Conservation (phyloP, 2,329 filamentous ascomycete species). For the Pseudocercospora crystallina region DNA sequence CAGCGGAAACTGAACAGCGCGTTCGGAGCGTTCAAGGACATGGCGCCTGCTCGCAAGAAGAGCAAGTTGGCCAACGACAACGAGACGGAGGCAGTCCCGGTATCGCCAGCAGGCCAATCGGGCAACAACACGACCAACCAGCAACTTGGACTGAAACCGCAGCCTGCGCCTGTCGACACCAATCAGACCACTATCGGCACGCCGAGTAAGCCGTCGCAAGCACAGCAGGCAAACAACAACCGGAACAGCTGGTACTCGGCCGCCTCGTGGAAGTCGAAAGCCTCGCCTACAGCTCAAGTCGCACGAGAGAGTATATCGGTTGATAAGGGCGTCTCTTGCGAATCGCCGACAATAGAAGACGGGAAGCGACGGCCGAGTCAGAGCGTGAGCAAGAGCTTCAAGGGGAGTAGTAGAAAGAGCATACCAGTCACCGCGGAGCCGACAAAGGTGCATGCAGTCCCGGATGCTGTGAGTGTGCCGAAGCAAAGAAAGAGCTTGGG, state of each 20-base stretch:
- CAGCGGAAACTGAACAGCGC: not conserved
- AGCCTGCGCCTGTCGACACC: not conserved
- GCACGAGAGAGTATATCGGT: slow-evolving; percentile 48
- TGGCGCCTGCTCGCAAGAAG: slow-evolving; percentile 29
- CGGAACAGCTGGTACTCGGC: slow-evolving; percentile 46
- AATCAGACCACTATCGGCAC: not conserved
- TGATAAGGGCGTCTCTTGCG: slow-evolving; percentile 44
- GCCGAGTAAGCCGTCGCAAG: not conserved
- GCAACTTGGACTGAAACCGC: slow-evolving; percentile 4
- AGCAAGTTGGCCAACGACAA: slow-evolving; percentile 23
- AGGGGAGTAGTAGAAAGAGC: slow-evolving; percentile 46
- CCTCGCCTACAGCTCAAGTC: slow-evolving; percentile 47
- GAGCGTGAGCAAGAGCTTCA: slow-evolving; percentile 41
- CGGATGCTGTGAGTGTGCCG: slow-evolving; percentile 30
- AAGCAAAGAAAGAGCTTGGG: slow-evolving; percentile 24
- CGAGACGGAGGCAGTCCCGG: slow-evolving; percentile 13
- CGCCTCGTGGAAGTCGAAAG: slow-evolving; percentile 43
- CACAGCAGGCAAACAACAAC: slow-evolving; percentile 1
- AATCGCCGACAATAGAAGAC: slow-evolving; percentile 35
- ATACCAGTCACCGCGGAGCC: slow-evolving; percentile 45
- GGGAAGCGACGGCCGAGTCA: slow-evolving; percentile 29
- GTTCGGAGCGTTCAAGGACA: slow-evolving; percentile 1
- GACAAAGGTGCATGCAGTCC: slow-evolving; percentile 47
- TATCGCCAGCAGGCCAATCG: slow-evolving; percentile 11
- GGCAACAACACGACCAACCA: slow-evolving; percentile 10